Evolutionary conservation across 2,329 filamentous ascomycete species (phyloP).

Genomic region (Calcarisporium arbuscula): DNA sequence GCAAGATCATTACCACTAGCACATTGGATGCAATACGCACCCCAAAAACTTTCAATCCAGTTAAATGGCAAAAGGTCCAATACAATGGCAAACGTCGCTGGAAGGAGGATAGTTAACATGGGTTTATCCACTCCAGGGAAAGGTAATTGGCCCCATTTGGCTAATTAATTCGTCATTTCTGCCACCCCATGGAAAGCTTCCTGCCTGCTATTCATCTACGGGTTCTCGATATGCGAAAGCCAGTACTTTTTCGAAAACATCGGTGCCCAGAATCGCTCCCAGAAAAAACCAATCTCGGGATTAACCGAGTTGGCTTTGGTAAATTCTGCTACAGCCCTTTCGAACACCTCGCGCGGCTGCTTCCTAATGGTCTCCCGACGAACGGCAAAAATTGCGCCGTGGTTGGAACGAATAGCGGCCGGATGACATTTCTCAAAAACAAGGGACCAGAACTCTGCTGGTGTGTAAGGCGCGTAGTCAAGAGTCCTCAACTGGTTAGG

Average conservation of each 20-base stretch:
- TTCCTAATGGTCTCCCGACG: constrained; percentile 6
- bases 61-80: too few species aligned
- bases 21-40: too few species aligned
- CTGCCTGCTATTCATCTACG: too few species aligned
- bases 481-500: constrained; percentile 1
- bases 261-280: constrained; percentile 7
- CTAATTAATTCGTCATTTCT: too few species aligned
- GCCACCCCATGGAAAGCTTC: too few species aligned
- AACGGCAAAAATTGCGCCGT: constrained; percentile 5
- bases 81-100: too few species aligned
- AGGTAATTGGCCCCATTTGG: too few species aligned
- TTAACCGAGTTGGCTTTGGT: constrained; percentile 3
- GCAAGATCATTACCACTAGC: too few species aligned
- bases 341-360: constrained; percentile 4
- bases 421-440: constrained; percentile 3
- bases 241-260: constrained; percentile 5
- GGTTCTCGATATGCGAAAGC: too few species aligned
- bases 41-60: too few species aligned
- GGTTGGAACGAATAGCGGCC: constrained; percentile 1
- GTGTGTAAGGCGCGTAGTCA: constrained; percentile 2
- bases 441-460: constrained; percentile 3
- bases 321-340: constrained; percentile 3
- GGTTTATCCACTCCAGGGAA: too few species aligned
- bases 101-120: too few species aligned
- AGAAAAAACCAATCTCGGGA: constrained; percentile 6